Base-by-base conservation (phyloP, 495 filamentous ascomycete genomes). In the Immersiella caudata region DNA sequence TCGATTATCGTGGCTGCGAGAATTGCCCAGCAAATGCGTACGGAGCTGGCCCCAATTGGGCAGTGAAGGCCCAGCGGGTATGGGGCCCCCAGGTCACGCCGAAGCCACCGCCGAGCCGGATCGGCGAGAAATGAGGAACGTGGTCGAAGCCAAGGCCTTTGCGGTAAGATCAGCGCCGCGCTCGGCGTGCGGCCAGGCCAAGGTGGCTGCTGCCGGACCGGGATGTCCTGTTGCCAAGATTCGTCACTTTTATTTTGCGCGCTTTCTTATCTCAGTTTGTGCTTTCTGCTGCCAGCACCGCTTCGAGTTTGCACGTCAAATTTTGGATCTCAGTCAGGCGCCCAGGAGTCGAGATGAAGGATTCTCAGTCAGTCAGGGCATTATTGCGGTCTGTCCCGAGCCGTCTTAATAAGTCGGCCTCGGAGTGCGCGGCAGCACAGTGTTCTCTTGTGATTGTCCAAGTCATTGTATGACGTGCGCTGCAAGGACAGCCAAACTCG, bases 151-250 rank as follows among this genome's bases (percentile, higher is more conserved):
- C 11, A 46, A 46, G 40, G 40, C 14, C 5, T 14, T 46, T 46
- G 6, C 40, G 40, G 52, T 55, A 26, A 55, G 52, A 55, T 55
- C 52, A 26, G 52, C 52, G 52, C 52, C 52, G 52, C 20, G 52
- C 52, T 55, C 52, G 21, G 21, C 7, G 14, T 22, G 52, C 21
- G 52, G 40, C 11, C 40, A 6, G 40, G 40, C 16, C 40, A 46
- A 12, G 14, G 40, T 46, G 16, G 14, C n/a, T 14, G 40, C 2
- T 46, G 40, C 40, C 40, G 40, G 5, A 33, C 2, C 40, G 40
- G 5, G 40, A 46, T 18, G 11, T 18, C 11, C 11, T 2, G 5
- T 4, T 46, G 40, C 40, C 40, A 14, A 46, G 40, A 33, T 33
- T 33, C 8, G 29, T 33, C 8, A 4, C 8, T 33, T 33, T 33